Evolutionary conservation across 2,329 filamentous ascomycete genomes (phyloP).

Genomic region (Xylaria sp.): DNA sequence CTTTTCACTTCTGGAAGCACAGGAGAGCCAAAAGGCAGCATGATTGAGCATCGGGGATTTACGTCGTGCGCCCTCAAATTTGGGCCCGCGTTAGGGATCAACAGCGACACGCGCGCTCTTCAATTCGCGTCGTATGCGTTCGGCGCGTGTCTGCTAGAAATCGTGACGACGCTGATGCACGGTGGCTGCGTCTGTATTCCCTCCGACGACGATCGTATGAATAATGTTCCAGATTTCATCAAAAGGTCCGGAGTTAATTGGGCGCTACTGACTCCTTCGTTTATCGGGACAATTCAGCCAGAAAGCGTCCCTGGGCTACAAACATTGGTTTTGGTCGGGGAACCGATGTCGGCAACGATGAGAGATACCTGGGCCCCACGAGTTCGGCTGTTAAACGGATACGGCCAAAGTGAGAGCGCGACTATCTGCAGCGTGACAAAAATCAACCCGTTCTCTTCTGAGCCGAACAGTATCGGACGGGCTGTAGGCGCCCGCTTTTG

Average conservation of each 20-base stretch:
- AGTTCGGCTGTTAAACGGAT: slow-evolving; percentile 14
- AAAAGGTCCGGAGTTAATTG: slow-evolving; percentile 6
- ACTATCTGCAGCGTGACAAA: slow-evolving; percentile 4
- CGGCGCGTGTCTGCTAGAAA: slow-evolving; percentile 8
- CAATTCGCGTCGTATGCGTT: slow-evolving; percentile 20
- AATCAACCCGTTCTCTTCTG: background rate
- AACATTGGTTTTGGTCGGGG: slow-evolving; percentile 17
- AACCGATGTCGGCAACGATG: background rate
- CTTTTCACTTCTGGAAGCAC: slow-evolving; percentile 16
- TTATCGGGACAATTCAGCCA: slow-evolving; percentile 1
- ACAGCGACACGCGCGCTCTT: background rate
- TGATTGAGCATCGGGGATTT: slow-evolving; percentile 15
- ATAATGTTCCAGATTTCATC: slow-evolving; percentile 13
- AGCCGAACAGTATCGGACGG: background rate
- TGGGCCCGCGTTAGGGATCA: slow-evolving; percentile 4
- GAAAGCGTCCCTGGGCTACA: slow-evolving; percentile 9
- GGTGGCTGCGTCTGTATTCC: slow-evolving; percentile 21
- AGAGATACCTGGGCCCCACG: slow-evolving; percentile 10
- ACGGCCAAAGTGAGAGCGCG: slow-evolving; percentile 15
- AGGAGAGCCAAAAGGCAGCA: slow-evolving; percentile 12
- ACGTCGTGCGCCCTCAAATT: slow-evolving; percentile 1
- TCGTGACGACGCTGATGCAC: slow-evolving; percentile 6
- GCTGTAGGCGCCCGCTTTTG: slow-evolving; percentile 15
- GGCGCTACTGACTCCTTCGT: slow-evolving; percentile 17
- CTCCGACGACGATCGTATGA: slow-evolving; percentile 17